These are phyloP conservation scores for Mrakiaceae sp. DNA, from an alignment of 1,284 basidiomycete species.

Conservation along the genomic window DNA sequence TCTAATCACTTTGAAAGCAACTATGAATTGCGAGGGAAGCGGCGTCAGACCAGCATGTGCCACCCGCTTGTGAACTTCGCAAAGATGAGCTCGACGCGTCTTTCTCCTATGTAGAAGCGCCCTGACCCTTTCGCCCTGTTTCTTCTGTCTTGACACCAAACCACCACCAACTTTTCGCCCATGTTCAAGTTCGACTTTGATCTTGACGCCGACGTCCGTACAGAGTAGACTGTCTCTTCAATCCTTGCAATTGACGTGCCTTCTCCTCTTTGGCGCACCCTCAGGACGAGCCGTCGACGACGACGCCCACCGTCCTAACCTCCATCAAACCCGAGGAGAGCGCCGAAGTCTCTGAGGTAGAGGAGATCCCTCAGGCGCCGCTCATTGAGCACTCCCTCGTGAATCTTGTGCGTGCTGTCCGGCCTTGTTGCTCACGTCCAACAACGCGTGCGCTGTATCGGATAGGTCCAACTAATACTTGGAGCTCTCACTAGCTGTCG, in stretches of 20 bases:
- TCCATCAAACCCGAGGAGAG: not conserved
- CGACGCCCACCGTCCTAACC: conserved; percentile 6
- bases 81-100: too few relatives aligned
- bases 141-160: not conserved
- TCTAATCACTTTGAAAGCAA: too few relatives aligned
- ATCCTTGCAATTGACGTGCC: not conserved
- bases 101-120: too few relatives aligned
- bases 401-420: conserved; percentile 25
- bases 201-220: conserved; percentile 23
- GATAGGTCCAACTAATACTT: conserved; percentile 21
- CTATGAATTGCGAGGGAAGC: too few relatives aligned
- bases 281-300: conserved; percentile 20
- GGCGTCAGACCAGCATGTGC: too few relatives aligned
- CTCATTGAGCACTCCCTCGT: conserved; percentile 27
- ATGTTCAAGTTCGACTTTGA: conserved; percentile 40
- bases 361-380: conserved; percentile 10
- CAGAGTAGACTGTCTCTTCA: not conserved
- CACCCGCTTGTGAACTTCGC: too few relatives aligned
- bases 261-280: conserved; percentile 13
- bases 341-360: not conserved
- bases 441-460: not conserved
- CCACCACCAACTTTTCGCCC: not conserved
- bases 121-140: not conserved
- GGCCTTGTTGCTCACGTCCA: not conserved
- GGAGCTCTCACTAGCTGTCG: conserved; percentile 20